These are phyloP conservation scores for Talaromyces amestolkiae DNA, from an alignment of 2,329 filamentous ascomycete species.

Conservation along the genomic window DNA sequence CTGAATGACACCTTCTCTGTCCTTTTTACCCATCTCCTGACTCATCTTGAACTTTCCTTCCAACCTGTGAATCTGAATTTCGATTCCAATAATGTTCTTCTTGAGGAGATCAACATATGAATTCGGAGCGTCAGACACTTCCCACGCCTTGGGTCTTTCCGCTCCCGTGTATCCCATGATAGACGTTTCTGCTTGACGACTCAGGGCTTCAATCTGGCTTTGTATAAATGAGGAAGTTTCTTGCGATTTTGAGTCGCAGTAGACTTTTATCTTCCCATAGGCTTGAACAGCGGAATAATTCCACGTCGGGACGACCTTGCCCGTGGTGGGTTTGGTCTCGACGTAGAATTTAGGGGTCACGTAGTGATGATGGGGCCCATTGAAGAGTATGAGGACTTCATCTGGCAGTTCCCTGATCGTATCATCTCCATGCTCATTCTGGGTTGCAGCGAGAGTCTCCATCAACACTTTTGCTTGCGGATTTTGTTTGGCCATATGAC, in stretches of 20 bases:
- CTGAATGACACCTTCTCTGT: conserved; percentile 56
- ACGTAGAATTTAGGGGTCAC: conserved; percentile 68
- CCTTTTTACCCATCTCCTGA: conserved; percentile 56
- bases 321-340: conserved; percentile 62
- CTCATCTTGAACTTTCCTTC: conserved; percentile 68
- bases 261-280: conserved; percentile 58
- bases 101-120: conserved; percentile 57
- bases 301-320: conserved; percentile 69
- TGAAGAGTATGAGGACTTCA: conserved; percentile 65
- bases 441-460: conserved; percentile 38
- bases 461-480: conserved; percentile 63
- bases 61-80: conserved; percentile 56
- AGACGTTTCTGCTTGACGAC: conserved; percentile 49
- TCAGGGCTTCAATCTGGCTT: conserved; percentile 55
- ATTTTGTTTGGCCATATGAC: conserved; percentile 62
- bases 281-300: conserved; percentile 66
- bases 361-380: conserved; percentile 58
- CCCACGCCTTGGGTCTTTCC: conserved; percentile 50
- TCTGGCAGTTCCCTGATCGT: conserved; percentile 32
- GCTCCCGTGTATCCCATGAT: conserved; percentile 55
- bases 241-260: conserved; percentile 48
- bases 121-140: conserved; percentile 58
- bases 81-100: conserved; percentile 61
- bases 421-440: conserved; percentile 34
- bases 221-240: conserved; percentile 51